Evolutionary conservation across 1,284 basidiomycete genomes (phyloP).

Genomic region (Apiotrichum gracile): DNA sequence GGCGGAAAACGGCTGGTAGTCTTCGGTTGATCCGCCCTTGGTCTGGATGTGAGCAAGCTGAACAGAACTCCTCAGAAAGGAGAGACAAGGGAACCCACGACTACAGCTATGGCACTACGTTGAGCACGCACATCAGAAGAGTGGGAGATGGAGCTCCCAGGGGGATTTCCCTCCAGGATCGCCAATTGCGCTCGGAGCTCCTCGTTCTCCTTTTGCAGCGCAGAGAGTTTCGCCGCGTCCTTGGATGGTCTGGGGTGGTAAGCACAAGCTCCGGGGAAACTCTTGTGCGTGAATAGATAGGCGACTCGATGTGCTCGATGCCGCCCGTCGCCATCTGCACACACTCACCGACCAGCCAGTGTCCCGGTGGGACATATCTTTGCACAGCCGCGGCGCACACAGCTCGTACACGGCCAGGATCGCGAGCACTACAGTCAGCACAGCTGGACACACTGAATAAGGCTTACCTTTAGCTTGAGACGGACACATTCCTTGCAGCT

Average conservation of each 20-base stretch:
- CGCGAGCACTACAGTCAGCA: slow-evolving; percentile 17
- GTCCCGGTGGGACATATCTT: slow-evolving; percentile 20
- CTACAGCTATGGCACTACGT: background rate
- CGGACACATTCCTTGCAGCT: slow-evolving; percentile 22
- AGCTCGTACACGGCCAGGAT: slow-evolving; percentile 22
- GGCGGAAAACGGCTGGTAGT: slow-evolving; percentile 15
- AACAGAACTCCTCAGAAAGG: background rate
- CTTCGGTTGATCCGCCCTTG: background rate
- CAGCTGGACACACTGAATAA: background rate
- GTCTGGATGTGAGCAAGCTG: background rate
- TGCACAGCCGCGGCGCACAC: slow-evolving; percentile 19
- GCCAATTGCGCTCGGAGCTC: slow-evolving; percentile 7
- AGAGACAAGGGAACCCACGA: background rate
- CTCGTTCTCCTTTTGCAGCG: slow-evolving; percentile 15
- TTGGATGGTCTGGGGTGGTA: slow-evolving; percentile 9
- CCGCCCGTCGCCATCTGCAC: background rate
- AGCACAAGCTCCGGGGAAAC: background rate
- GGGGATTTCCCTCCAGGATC: background rate
- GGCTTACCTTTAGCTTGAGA: slow-evolving; percentile 23
- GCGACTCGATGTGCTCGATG: background rate
- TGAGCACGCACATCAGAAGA: background rate
- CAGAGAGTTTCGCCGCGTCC: slow-evolving; percentile 13
- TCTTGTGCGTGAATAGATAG: background rate
- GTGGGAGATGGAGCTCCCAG: too few relatives aligned
- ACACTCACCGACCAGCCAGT: slow-evolving; percentile 13